Percentiles rank a stretch among this genome's conserved stretches.
These are phyloP conservation scores for Davidsoniella australis DNA, from an alignment of 2,329 filamentous ascomycete species.

Conservation along the genomic window DNA sequence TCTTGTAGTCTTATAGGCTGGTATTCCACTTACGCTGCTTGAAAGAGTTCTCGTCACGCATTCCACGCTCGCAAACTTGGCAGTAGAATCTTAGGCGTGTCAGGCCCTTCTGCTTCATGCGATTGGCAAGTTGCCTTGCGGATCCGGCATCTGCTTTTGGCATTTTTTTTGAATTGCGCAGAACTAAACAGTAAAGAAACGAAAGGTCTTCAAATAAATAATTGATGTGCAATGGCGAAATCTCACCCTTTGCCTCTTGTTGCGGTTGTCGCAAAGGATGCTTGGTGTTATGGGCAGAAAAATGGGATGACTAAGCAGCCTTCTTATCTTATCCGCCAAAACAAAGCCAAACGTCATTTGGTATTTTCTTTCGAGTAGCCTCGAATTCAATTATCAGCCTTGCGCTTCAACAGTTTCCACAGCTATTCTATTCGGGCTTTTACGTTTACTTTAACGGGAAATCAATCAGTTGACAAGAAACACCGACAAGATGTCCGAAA, in stretches of 20 bases:
- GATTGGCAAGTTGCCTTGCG: conserved; percentile 80
- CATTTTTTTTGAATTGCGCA: conserved; percentile 37
- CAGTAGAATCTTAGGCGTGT: conserved; percentile 88
- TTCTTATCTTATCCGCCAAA: conserved; percentile 6
- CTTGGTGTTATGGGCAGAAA: neutral
- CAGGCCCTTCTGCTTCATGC: conserved; percentile 65
- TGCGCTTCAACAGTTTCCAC: neutral
- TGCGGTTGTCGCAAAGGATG: conserved; percentile 6
- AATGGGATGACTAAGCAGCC: conserved; percentile 6
- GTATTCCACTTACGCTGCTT: conserved; percentile 13
- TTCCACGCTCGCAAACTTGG: conserved; percentile 47
- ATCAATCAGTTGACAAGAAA: neutral
- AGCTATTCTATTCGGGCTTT: too few relatives aligned
- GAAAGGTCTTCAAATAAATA: too few relatives aligned
- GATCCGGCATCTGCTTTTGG: conserved; percentile 81
- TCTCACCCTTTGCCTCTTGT: too few relatives aligned
- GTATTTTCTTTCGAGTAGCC: neutral
- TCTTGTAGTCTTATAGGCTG: neutral
- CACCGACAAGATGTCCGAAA: conserved; percentile 54
- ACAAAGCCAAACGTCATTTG: neutral
- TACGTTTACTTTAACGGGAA: neutral
- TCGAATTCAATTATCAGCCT: neutral
- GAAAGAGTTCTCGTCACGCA: conserved; percentile 14
- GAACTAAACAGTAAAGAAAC: too few relatives aligned
- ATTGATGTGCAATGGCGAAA: too few relatives aligned